Conservation (phyloP, 768 basidiomycete genomes). For the Suillus ampliporus region DNA sequence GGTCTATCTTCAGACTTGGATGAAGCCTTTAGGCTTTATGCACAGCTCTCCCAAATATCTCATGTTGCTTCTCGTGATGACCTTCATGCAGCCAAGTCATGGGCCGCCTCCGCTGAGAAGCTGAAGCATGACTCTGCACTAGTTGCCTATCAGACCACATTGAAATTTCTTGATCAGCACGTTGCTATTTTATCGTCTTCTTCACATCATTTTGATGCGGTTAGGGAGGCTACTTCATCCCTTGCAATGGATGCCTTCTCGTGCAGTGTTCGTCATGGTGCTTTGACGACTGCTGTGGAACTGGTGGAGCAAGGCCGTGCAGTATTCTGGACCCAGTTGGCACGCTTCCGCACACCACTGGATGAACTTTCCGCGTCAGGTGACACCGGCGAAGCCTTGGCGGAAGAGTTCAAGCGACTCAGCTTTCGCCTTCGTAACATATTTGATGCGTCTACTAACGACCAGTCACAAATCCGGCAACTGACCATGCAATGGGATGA, state of each 20-base stretch:
- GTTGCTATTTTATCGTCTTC: not conserved
- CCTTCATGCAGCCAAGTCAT: not conserved
- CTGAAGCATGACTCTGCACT: not conserved
- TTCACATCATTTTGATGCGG: not conserved
- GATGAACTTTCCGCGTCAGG: slow-evolving; percentile 25
- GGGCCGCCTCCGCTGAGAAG: not conserved
- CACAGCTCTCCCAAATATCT: not conserved
- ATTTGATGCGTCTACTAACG: not conserved
- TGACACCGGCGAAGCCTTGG: slow-evolving; percentile 22
- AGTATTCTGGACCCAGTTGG: slow-evolving; percentile 35
- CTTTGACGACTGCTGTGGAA: slow-evolving; percentile 34
- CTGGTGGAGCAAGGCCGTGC: slow-evolving; percentile 39
- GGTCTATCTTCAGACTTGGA: not conserved
- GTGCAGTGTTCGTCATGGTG: slow-evolving; percentile 25
- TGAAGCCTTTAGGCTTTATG: not conserved
- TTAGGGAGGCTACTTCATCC: slow-evolving; percentile 3
- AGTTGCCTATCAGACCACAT: slow-evolving; percentile 1
- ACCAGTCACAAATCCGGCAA: not conserved
- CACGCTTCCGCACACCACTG: slow-evolving; percentile 31
- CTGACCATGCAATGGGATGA: slow-evolving; percentile 15
- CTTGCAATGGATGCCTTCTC: slow-evolving; percentile 28
- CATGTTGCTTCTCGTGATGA: not conserved
- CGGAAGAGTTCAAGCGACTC: slow-evolving; percentile 31
- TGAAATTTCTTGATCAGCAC: not conserved
- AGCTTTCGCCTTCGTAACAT: slow-evolving; percentile 12